These are phyloP conservation scores for Ceratobasidium papillatum DNA, from an alignment of 1,284 basidiomycete species.

Conservation along the genomic window DNA sequence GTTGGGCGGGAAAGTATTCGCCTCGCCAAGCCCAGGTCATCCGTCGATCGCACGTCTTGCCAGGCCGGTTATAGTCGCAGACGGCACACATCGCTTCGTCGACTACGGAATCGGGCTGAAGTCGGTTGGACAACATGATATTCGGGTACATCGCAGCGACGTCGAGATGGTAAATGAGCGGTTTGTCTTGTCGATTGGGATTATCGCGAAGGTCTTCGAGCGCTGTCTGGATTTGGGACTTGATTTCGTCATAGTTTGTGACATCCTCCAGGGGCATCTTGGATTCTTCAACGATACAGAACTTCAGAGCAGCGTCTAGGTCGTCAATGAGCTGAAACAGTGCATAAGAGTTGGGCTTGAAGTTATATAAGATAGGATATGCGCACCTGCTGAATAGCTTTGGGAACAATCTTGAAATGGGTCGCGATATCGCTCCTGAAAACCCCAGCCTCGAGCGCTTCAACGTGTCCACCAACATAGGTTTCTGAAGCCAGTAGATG, in stretches of 20 bases:
- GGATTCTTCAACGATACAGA: constrained; percentile 91
- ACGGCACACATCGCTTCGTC: constrained; percentile 97
- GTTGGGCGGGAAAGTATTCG: constrained; percentile 96
- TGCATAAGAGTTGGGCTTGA: constrained; percentile 41
- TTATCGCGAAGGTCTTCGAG: constrained; percentile 93
- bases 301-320: constrained; percentile 89
- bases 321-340: constrained; percentile 85
- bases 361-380: constrained; percentile 39
- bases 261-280: constrained; percentile 83
- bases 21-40: constrained; percentile 99
- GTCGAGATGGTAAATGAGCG: constrained; percentile 98
- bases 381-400: constrained; percentile 81
- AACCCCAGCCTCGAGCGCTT: constrained; percentile 97
- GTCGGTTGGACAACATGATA: constrained; percentile 99
- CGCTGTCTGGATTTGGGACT: constrained; percentile 75
- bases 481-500: constrained; percentile 97
- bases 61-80: constrained; percentile 97
- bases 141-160: constrained; percentile 99
- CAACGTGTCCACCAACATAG: constrained; percentile 98
- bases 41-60: constrained; percentile 92
- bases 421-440: constrained; percentile 96
- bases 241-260: constrained; percentile 96
- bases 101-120: constrained; percentile 98
- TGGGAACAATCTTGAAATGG: constrained; percentile 94
- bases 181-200: constrained; percentile 87